Base-by-base conservation (phyloP, 257 asterid species). In the Cordia subcordata region DNA sequence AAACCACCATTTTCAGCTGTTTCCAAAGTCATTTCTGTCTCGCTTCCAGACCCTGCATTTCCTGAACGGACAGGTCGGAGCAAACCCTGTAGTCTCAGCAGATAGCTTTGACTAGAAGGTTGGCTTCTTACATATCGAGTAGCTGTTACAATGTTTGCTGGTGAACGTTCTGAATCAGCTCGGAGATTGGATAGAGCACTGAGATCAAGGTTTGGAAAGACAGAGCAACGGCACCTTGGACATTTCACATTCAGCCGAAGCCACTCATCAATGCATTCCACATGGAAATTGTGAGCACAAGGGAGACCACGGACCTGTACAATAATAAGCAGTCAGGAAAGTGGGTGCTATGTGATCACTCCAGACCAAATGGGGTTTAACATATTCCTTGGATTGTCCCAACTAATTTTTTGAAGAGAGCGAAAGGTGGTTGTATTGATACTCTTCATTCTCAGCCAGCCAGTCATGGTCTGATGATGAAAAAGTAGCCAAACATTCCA, bases 231-330 rank as follows among this genome's bases (percentile, higher is more conserved):
- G 64, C 99, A 92, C 64, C 99, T 81, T 1, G 99, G 99, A 77
- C 99, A 92, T 72, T 92, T 88, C 61, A 83, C 94, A 37, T 92
- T 88, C 42, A 92, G 67, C 33, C 97, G 78, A 33, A 92, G 99
- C 97, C 99, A 92, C 76, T 88, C 95, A 17, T 92, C 99, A 13
- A 92, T 92, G 79, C 99, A 92, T 72, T 85, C 99, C 60, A 86
- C 97, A 5, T 92, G 99, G 69, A 92, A 92, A 62, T 92, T 92
- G 82, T 92, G 99, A 13, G 99, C 99, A 75, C 99, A 92, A 6
- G 99, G 99, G 53, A 92, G 94, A 22, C 97, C 99, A 0, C 99
- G 83, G 35, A 92, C 98, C 98, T 91, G 86, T 72, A 62, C 49
- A 39, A 44, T 37, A 53, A 44, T 37, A 53, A 49, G 49, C 18